phyloP scores from a whole-genome alignment of 1,284 basidiomycete species.

The Thelephora terrestris region DNA sequence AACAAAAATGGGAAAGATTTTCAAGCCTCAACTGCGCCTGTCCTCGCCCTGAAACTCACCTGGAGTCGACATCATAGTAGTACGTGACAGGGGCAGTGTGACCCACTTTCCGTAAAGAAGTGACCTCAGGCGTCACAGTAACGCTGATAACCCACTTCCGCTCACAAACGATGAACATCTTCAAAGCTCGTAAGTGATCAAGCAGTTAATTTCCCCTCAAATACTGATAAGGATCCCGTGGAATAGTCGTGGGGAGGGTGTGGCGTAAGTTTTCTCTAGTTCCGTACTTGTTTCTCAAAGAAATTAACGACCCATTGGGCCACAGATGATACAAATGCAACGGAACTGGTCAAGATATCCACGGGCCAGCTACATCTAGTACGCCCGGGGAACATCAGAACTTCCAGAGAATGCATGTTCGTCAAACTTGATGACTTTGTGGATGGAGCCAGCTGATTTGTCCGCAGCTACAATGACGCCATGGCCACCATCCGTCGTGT shows the following conservation, averaged over 20 bases:
- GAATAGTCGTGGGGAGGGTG: background rate
- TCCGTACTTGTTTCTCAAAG: background rate
- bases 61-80: background rate
- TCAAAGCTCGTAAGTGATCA: background rate
- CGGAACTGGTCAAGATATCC: constrained; percentile 91
- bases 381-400: constrained; percentile 83
- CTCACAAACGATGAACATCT: background rate
- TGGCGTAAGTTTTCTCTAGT: background rate
- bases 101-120: constrained; percentile 4
- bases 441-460: background rate
- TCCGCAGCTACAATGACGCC: constrained; percentile 83
- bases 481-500: constrained; percentile 90
- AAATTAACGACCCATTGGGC: background rate
- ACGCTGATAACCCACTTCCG: background rate
- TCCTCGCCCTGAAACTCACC: constrained; percentile 4
- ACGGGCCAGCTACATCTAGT: constrained; percentile 89
- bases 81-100: background rate
- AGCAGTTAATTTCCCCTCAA: background rate
- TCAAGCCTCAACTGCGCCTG: no score
- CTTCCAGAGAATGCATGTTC: constrained; percentile 95
- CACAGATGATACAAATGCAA: constrained; percentile 74
- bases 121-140: background rate
- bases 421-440: constrained; percentile 23
- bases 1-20: no score
- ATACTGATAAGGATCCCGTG: background rate